Conservation (phyloP, 169 alveolate species). For the Cryptosporidium muris region DNA sequence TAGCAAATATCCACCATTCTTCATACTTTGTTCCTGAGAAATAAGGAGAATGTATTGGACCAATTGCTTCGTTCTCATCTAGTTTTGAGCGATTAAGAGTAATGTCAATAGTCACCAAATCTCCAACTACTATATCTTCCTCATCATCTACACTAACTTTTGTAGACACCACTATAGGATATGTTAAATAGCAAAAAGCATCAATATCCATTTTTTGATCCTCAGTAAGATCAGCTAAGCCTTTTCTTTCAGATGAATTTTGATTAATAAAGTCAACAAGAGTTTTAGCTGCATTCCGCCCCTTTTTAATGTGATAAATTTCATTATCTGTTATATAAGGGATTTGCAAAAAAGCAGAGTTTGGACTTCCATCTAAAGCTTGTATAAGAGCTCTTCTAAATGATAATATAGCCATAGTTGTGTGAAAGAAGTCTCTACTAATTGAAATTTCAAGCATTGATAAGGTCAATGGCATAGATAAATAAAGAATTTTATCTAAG, state of each 20-base stretch:
- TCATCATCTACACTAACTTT: slow-evolving; percentile 86
- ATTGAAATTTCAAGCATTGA: slow-evolving; percentile 58
- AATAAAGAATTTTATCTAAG: slow-evolving; percentile 1
- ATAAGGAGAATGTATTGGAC: slow-evolving; percentile 89
- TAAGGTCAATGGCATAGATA: slow-evolving; percentile 31
- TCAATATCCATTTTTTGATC: slow-evolving; percentile 82
- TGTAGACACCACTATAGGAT: slow-evolving; percentile 80
- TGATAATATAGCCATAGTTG: slow-evolving; percentile 77
- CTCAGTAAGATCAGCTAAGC: slow-evolving; percentile 81
- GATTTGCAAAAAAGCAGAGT: slow-evolving; percentile 82
- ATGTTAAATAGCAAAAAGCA: slow-evolving; percentile 82
- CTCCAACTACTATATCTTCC: slow-evolving; percentile 86
- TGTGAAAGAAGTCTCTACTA: slow-evolving; percentile 55
- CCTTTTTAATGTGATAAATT: slow-evolving; percentile 78
- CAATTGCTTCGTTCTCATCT: slow-evolving; percentile 82
- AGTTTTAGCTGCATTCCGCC: slow-evolving; percentile 81
- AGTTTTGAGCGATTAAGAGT: slow-evolving; percentile 81
- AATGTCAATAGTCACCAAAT: slow-evolving; percentile 84
- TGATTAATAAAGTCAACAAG: slow-evolving; percentile 83
- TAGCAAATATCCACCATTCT: slow-evolving; percentile 87
- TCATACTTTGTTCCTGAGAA: slow-evolving; percentile 87
- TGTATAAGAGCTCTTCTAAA: slow-evolving; percentile 89
- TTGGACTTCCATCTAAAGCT: slow-evolving; percentile 82
- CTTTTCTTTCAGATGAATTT: slow-evolving; percentile 80
- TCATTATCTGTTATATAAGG: slow-evolving; percentile 87